phyloP scores from a whole-genome alignment of 805 yeast species.

The Nakazawaea laoshanensis region DNA sequence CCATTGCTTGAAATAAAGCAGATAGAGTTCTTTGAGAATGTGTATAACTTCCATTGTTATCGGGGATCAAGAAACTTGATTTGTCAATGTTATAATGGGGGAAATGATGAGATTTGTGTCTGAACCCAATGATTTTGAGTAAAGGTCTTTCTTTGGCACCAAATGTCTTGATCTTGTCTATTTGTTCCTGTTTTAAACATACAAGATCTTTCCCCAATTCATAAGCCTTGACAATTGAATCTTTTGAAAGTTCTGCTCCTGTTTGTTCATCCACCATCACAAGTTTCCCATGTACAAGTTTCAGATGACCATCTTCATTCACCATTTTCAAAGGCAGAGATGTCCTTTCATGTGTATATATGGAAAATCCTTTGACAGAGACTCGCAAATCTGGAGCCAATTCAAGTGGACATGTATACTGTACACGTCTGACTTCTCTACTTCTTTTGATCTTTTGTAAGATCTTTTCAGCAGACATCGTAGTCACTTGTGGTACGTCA shows the following conservation, averaged over 20 bases:
- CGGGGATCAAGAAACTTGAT: slow-evolving; percentile 61
- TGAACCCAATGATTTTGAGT: slow-evolving; percentile 62
- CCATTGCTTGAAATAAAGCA: slow-evolving; percentile 55
- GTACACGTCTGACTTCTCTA: slow-evolving; percentile 55
- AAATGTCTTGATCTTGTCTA: slow-evolving; percentile 23
- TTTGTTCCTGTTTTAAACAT: slow-evolving; percentile 27
- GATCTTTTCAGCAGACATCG: slow-evolving; percentile 33
- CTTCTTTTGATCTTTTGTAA: slow-evolving; percentile 41
- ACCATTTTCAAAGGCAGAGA: slow-evolving; percentile 40
- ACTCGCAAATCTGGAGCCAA: slow-evolving; percentile 48
- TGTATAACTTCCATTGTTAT: slow-evolving; percentile 40
- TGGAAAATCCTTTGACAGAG: slow-evolving; percentile 64
- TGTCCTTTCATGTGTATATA: slow-evolving; percentile 47
- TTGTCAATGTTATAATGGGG: slow-evolving; percentile 44
- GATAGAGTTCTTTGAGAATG: slow-evolving; percentile 66
- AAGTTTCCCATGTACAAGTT: slow-evolving; percentile 42
- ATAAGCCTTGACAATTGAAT: slow-evolving; percentile 27
- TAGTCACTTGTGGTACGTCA: slow-evolving; percentile 27
- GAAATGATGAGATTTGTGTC: slow-evolving; percentile 34
- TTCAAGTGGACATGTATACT: slow-evolving; percentile 53
- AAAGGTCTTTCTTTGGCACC: slow-evolving; percentile 33
- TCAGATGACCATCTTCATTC: slow-evolving; percentile 41
- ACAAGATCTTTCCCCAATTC: slow-evolving; percentile 36
- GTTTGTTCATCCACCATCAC: slow-evolving; percentile 29
- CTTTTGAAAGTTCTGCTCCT: slow-evolving; percentile 31